Evolutionary conservation across 202 grass and related monocot species (phyloP), one percentile per base, ranked within the genome.

Genomic region (Panicum hallii): DNA sequence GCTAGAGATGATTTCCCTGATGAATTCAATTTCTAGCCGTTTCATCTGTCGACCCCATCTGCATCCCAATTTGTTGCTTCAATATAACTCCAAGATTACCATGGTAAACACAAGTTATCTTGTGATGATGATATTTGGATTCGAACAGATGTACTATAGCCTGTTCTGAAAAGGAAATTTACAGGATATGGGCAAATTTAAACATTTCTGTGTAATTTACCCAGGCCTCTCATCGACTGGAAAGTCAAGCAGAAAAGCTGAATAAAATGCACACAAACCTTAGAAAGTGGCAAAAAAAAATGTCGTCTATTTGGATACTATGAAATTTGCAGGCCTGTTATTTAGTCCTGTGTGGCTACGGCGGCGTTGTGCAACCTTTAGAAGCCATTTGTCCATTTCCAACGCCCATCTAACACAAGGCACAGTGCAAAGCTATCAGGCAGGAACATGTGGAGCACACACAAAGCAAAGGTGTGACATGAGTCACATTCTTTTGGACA

Each of bases 311-410:
- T 34, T 70, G 12, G 47, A 47, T 9, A 60, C 3, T 52, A 2
- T 3, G 42, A 19, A 60, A 77, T 50, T 20, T 22, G 52, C 49
- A 62, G 54, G 72, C 34, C 11, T 32, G 53, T 78, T 43, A 52
- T 67, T 74, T 47, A 58, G 6, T 45, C 6, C 1, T 40, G 26
- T 67, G 11, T 22, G 12, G 70, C 14, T 71, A 2, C 55, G 62
- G 11, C 16, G 54, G 4, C 23, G 10, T 72, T 26, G 7, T 52
- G 87, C 30, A 13, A 45, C 19, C 20, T 58, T 63, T 20, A 19
- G 40, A 77, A 64, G 57, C 62, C 75, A 79, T 88, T 73, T 79
- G 32, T 43, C 64, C 44, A 63, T 8, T 30, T 16, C 43, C 5
- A 60, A 48, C 9, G 0, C 9, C 42, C 5, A 60, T 41, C 5